Base-by-base conservation (phyloP, 495 filamentous ascomycete genomes). In the Lophiotrema nucula region DNA sequence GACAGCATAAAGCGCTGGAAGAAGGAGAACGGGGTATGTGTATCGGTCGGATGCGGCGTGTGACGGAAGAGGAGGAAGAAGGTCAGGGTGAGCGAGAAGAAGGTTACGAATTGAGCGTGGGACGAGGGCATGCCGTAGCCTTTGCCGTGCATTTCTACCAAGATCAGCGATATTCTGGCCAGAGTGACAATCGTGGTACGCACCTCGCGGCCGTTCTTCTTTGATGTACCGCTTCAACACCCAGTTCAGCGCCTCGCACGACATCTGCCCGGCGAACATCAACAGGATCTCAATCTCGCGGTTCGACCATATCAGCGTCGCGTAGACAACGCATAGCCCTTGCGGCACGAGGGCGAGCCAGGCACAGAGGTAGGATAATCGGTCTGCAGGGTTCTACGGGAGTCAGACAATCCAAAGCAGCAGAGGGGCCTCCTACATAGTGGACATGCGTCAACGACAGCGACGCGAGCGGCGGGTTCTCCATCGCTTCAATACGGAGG, bases 91-190 rank as follows among this genome's bases (percentile, higher is more conserved):
- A 93, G 74, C 38, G 89, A 84, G 77, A 96, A 97, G 76, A 88
- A 99, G 10, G 84, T 77, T 44, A 88, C 86, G 69, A 96, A 99
- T 72, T 99, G 93, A 10, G 93, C 89, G 74, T 99, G 93, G 23
- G 90, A 96, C 42, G 87, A 91, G n/a, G 93, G 93, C 93, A 99
- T 99, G 60, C 93, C 93, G 67, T 97, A 99, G 56, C 93, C 93
- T 71, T 96, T 96, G 33, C 88, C 88, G 55, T 85, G 80, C 79
- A 88, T 88, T 73, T 88, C 87, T 88, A 39, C 4, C 2, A 31
- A 13, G 2, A 5, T 24, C 3, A 10, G 24, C 22, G n/a, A n/a
- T n/a, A n/a, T n/a, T n/a, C n/a, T 39, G n/a, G 3, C 27, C 31
- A 35, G 31, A 35, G 31, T 8, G 8, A 35, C 8, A 39, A 42